Base-by-base conservation (phyloP, 192 early-diverging fungal species). In the Entomortierella lignicola region DNA sequence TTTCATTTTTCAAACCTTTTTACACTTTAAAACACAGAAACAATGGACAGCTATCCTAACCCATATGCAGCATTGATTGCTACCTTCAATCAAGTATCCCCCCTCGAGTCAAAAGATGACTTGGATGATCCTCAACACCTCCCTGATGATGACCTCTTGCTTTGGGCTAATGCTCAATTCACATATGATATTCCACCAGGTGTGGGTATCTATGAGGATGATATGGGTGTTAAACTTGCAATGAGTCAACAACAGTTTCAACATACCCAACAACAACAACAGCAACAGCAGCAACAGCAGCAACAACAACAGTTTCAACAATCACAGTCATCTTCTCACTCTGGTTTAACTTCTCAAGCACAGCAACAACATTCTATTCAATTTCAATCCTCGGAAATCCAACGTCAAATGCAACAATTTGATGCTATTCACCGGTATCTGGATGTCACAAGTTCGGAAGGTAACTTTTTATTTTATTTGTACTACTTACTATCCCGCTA, bases 151-250 rank as follows among this genome's bases (percentile, higher is more conserved):
- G 72, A 77, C 37, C 65, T 77, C 23, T 42, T 77, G 20, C 65
- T 77, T 27, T 77, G 72, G 72, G 72, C 72, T 23, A 77, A 77
- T 32, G 72, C 72, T 39, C 60, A 69, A 52, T 77, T 77, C 39
- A 77, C 74, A 5, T 77, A 64, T 20, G 74, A 77, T 69, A 69
- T 77, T 30, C 74, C 74, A 17, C 74, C 74, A 55, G 66, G 60
- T 8, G 65, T 77, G 6, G 72, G 72, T n/a, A 68, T 68, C 41
- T 77, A 77, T 42, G 72, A 77, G 27, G 72, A 77, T 48, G 72
- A 77, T 25, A 66, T 77, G 53, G 72, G 55, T 41, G 65, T 66
- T 31, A 77, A 77, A 52, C 34, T 77, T 10, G 72, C 65, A 18
- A 65, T 66, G 65, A 77, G 59, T 8, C 72, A 77, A 25, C 72